Base-by-base conservation (phyloP, 1,139 yeast species). In the Zygoascus sp. region DNA sequence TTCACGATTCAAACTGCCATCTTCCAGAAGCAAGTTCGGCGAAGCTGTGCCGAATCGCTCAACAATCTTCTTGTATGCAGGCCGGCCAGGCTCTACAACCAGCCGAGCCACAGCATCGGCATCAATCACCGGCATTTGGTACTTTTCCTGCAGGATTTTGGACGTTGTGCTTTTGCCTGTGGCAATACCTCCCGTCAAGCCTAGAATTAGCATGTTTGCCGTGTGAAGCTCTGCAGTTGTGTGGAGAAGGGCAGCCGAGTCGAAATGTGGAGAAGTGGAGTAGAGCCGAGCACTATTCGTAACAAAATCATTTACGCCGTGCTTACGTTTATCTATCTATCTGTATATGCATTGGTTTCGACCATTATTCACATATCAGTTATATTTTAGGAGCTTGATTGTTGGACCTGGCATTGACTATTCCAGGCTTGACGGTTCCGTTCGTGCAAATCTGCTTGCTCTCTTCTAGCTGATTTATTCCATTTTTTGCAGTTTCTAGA, bases 111-210 rank as follows among this genome's bases (percentile, higher is more conserved):
- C 82, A 45, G 77, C 63, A 63, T 94, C 99, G 1, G 98, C 97
- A 67, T 94, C 98, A 2, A 94, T 73, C 1, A 94, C 66, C 0
- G 83, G 75, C 16, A 86, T 38, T 2, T 69, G 60, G 55, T 83
- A 75, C 20, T 77, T 68, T 11, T 78, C 76, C 6, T 64, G 53
- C 9, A 92, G 68, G 23, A 75, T 65, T 15, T 68, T 63, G 0
- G 97, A 87, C 0, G 88, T 97, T 0, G 97, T 90, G 11, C 96
- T 84, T 62, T 94, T 94, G 1, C 99, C 99, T 4, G 94, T 77
- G 8, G 97, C 96, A 45, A 92, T 92, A 1, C 97, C 97, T 0
- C 99, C 99, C 0, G 98, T 92, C 21, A 92, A 75, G 0, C 99
- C 99, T 8, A 94, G 77, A 30, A 92, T 76, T 46, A 92, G 76